phyloP scores from a whole-genome alignment of 2,329 filamentous ascomycete species.

The Trichoderma sp. region DNA sequence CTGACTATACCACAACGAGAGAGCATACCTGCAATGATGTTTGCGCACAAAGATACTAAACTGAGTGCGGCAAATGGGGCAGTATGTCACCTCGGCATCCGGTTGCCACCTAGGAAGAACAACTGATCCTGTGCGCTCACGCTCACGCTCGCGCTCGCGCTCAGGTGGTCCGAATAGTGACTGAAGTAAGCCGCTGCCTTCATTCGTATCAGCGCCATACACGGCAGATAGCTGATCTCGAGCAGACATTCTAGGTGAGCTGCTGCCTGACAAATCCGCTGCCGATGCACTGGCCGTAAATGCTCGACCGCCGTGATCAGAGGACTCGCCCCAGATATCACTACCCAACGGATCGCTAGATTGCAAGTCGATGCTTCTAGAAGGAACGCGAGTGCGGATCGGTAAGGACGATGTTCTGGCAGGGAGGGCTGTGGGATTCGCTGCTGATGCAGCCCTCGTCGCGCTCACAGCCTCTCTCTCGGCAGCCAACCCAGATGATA shows the following conservation, averaged over 20 bases:
- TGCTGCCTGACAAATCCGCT: background rate
- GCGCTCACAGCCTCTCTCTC: background rate
- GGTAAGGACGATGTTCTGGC: constrained; percentile 25
- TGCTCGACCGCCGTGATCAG: background rate
- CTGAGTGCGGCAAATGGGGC: constrained; percentile 77
- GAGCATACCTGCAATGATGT: constrained; percentile 80
- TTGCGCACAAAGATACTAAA: constrained; percentile 88
- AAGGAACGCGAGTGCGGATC: constrained; percentile 3
- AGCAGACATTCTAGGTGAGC: background rate
- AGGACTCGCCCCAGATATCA: constrained; percentile 6
- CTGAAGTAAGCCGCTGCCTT: constrained; percentile 11
- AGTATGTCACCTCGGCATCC: constrained; percentile 77
- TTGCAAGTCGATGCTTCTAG: constrained; percentile 13
- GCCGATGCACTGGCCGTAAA: background rate
- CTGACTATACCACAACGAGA: background rate
- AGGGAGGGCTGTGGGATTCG: constrained; percentile 16
- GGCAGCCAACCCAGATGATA: background rate
- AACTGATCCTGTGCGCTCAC: constrained; percentile 36
- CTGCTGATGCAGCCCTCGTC: background rate
- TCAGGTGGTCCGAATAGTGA: background rate
- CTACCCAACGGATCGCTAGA: background rate
- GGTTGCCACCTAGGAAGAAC: constrained; percentile 82
- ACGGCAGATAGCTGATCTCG: constrained; percentile 7
- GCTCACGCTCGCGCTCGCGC: constrained; percentile 2
- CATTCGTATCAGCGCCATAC: constrained; percentile 1